Base-by-base conservation (phyloP, 2,329 filamentous ascomycete genomes). In the Aspergillus cejpii region DNA sequence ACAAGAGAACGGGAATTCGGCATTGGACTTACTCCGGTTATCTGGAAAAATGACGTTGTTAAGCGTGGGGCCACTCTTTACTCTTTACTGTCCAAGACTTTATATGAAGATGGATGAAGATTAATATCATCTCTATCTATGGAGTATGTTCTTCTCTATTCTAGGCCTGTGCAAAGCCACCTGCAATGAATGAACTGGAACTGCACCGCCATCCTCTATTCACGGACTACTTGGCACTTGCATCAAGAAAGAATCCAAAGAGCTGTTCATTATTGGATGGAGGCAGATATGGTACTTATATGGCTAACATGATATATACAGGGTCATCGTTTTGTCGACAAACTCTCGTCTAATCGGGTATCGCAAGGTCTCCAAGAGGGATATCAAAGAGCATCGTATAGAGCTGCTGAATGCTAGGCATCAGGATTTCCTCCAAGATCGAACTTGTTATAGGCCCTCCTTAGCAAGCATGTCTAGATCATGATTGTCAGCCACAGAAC, bases 401-500 rank as follows among this genome's bases (percentile, higher is more conserved):
- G 14, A 17, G 31, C 15, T 20, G 31, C 17, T 34, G 31, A 19
- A 37, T 29, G 34, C 47, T 49, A 54, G 50, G 47, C 49, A 56
- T 43, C 52, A 49, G 49, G 37, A 51, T 54, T 57, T 49, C 44
- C 29, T 17, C 24, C 20, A 14, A 19, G 23, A 20, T 36, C 34
- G 29, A 24, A 31, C 31, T 23, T 15, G 34, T 66, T 52, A 72
- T 12, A 72, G 54, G 1, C 78, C 81, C 58, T 87, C 82, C 55
- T 81, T 83, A 2, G 84, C 81, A 39, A 87, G 67, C 83, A 85
- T 87, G 57, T 86, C 68, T 62, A 41, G 27, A 23, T 10, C 26
- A 41, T 26, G 7, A 12, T 24, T 14, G 47, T 42, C 36, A 51
- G 33, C 33, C 33, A 36, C 45, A 44, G 33, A 28, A 33, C 17